A percentile compares a stretch with the other conserved stretches of the same genome.
Evolutionary conservation across 257 asterid species (phyloP).

Genomic region (Solanum appendiculatum): DNA sequence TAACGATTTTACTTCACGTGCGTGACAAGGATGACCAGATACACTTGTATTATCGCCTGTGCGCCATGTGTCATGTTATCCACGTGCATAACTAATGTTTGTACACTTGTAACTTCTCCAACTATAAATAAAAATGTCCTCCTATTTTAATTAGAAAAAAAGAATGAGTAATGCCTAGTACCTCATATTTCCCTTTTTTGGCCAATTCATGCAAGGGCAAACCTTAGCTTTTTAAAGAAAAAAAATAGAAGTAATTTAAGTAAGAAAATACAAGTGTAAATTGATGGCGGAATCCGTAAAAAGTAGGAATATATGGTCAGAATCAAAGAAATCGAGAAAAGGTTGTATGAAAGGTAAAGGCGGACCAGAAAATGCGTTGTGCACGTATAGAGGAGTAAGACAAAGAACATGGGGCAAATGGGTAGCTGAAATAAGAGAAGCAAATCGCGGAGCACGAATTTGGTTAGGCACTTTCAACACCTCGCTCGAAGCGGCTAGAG

Average conservation of each 20-base stretch:
- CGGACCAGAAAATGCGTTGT: constrained; percentile 65
- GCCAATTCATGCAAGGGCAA: neutral
- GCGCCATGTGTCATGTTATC: neutral
- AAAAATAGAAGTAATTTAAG: neutral
- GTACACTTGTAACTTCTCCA: neutral
- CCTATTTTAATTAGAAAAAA: no score
- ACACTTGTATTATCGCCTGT: neutral
- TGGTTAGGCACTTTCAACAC: constrained; percentile 80
- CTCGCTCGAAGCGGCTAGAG: constrained; percentile 60
- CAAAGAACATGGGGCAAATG: constrained; percentile 87
- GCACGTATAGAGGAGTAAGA: constrained; percentile 69
- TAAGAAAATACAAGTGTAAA: neutral
- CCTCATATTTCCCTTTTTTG: neutral
- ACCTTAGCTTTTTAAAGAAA: neutral
- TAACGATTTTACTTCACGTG: neutral
- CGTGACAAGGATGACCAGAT: neutral
- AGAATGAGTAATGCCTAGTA: neutral
- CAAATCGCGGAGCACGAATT: constrained; percentile 57
- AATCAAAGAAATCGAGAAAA: constrained; percentile 26
- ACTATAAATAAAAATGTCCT: neutral
- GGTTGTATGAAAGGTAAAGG: constrained; percentile 90
- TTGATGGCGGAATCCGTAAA: neutral
- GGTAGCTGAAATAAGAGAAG: constrained; percentile 85
- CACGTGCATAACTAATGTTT: neutral
- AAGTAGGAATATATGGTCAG: neutral